These are phyloP conservation scores for Singerocomus rubriflavus DNA, from an alignment of 1,284 basidiomycete genomes.

Conservation along the genomic window DNA sequence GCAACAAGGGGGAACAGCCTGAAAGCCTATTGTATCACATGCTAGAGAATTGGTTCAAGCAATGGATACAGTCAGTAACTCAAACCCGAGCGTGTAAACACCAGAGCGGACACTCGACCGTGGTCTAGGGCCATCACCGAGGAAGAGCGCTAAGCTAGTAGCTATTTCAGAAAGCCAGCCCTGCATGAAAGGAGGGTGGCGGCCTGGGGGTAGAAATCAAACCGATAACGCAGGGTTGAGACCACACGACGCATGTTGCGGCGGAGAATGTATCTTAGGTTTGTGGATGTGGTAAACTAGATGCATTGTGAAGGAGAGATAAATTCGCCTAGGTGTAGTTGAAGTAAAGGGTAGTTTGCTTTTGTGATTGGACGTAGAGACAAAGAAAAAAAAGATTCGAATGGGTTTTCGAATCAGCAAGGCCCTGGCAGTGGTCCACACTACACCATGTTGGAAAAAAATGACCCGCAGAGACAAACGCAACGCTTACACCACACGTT, in stretches of 20 bases:
- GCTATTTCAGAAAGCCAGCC: background rate
- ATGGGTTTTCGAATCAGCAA: background rate
- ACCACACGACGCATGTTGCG: constrained; percentile 8
- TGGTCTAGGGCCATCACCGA: background rate
- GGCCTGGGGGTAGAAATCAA: constrained; percentile 1
- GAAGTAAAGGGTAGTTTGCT: background rate
- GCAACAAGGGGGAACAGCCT: background rate
- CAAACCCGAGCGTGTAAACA: background rate
- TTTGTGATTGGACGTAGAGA: background rate
- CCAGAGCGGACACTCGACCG: background rate
- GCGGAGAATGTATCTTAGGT: background rate
- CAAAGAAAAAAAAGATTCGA: constrained; percentile 4
- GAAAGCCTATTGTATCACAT: background rate
- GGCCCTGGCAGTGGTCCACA: background rate
- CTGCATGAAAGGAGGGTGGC: constrained; percentile 6
- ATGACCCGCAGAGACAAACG: constrained; percentile 5
- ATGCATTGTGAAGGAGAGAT: constrained; percentile 1
- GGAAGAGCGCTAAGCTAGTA: background rate
- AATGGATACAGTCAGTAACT: constrained; percentile 2
- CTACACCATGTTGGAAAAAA: constrained; percentile 7
- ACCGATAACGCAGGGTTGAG: constrained; percentile 1
- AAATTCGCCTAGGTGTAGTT: background rate
- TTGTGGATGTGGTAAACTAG: constrained; percentile 1
- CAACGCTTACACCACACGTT: constrained; percentile 18
- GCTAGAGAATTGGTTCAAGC: background rate